A percentile compares a stretch with the other conserved stretches of the same genome.
phyloP scores from a whole-genome alignment of 495 filamentous ascomycete genomes.

The Penicillium desertorum region DNA sequence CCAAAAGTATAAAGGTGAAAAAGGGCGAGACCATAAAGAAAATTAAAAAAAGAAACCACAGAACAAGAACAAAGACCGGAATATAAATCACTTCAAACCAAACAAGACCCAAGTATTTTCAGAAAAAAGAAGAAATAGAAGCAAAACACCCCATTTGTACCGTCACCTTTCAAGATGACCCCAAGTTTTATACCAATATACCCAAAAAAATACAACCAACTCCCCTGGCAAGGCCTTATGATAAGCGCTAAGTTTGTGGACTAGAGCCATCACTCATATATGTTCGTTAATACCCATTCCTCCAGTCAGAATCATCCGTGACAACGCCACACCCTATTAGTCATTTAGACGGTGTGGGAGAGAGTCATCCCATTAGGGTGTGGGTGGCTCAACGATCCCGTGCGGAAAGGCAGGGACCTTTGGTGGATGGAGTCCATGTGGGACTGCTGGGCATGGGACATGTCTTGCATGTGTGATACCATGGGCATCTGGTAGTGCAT shows the following conservation, averaged over 20 bases:
- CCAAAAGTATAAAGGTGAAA: slow-evolving; percentile 6
- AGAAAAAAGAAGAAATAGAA: slow-evolving; percentile 7
- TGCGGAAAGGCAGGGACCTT: slow-evolving; percentile 33
- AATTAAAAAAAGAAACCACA: slow-evolving; percentile 2
- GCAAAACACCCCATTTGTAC: slow-evolving; percentile 16
- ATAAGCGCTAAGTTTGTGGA: slow-evolving; percentile 21
- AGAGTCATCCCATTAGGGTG: slow-evolving; percentile 31
- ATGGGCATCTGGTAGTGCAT: slow-evolving; percentile 40
- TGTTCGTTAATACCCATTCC: slow-evolving; percentile 20
- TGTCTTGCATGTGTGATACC: slow-evolving; percentile 32
- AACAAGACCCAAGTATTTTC: slow-evolving; percentile 14
- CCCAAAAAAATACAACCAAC: slow-evolving; percentile 16
- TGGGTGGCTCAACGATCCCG: slow-evolving; percentile 36
- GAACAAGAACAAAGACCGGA: slow-evolving; percentile 12
- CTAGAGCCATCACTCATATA: slow-evolving; percentile 31
- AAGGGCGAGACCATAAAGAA: slow-evolving; percentile 6
- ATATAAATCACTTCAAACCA: slow-evolving; percentile 1
- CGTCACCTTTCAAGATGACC: slow-evolving; percentile 13
- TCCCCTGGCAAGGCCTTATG: slow-evolving; percentile 23
- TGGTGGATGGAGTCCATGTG: slow-evolving; percentile 24
- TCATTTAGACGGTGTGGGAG: slow-evolving; percentile 24
- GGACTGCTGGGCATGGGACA: slow-evolving; percentile 23
- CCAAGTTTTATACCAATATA: slow-evolving; percentile 21
- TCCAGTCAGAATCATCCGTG: slow-evolving; percentile 5
- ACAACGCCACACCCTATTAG: slow-evolving; percentile 19